Percentiles rank a stretch among this genome's conserved stretches.
These are phyloP conservation scores for Huntiella moniliformis DNA, from an alignment of 2,329 filamentous ascomycete species.

Conservation along the genomic window DNA sequence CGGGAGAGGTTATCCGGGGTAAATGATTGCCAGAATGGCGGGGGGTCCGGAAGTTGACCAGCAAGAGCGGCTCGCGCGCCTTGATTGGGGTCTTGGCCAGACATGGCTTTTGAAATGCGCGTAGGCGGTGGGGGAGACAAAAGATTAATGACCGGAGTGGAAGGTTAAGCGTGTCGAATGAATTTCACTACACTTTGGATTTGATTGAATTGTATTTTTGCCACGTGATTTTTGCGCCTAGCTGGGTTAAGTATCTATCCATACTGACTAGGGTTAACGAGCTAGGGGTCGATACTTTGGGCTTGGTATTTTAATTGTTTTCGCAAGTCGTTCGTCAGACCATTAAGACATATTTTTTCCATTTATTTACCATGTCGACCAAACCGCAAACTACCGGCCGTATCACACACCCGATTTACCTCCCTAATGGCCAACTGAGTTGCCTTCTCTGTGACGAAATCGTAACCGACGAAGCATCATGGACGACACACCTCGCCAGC, in stretches of 20 bases:
- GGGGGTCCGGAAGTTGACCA: conserved; percentile 67
- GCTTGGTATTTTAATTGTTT: neutral
- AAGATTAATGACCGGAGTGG: too few species aligned
- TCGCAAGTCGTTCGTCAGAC: neutral
- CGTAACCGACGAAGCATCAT: conserved; percentile 46
- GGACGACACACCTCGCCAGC: conserved; percentile 42
- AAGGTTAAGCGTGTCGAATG: too few species aligned
- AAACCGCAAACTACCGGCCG: conserved; percentile 58
- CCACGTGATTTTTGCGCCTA: too few species aligned
- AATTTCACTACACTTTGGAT: too few species aligned
- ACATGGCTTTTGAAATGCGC: conserved; percentile 27
- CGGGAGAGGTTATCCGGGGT: conserved; percentile 53
- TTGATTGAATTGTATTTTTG: too few species aligned
- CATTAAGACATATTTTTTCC: neutral
- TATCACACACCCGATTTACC: conserved; percentile 52
- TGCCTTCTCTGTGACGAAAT: conserved; percentile 48
- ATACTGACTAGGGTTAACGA: too few species aligned
- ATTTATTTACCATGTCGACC: neutral
- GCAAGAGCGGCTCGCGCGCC: conserved; percentile 28
- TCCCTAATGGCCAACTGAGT: conserved; percentile 45
- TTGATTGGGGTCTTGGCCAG: conserved; percentile 28
- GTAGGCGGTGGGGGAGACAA: too few species aligned
- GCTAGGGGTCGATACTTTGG: too few species aligned
- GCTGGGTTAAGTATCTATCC: too few species aligned
- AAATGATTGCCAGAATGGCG: conserved; percentile 79